These are phyloP conservation scores for Obba rivulosa DNA, from an alignment of 768 basidiomycete species.

Conservation along the genomic window DNA sequence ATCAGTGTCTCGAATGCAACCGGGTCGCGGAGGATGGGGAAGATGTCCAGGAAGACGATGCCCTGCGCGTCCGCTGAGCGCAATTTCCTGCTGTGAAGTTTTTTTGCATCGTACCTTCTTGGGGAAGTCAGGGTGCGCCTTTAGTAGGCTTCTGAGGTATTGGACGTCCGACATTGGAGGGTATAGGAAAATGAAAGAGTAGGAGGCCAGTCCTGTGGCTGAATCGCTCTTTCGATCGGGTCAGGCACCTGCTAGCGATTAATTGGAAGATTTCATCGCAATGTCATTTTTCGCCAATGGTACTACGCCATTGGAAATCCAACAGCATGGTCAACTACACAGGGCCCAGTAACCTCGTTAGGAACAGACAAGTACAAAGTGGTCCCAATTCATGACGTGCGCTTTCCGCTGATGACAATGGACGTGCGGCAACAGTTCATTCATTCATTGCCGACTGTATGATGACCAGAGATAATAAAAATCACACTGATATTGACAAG, in stretches of 20 bases:
- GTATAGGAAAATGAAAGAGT: not conserved
- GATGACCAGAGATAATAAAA: too few relatives aligned
- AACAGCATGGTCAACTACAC: too few relatives aligned
- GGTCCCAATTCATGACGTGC: constrained; percentile 2
- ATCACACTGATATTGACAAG: too few relatives aligned
- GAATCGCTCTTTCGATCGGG: too few relatives aligned
- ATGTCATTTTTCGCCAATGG: not conserved
- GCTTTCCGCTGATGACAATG: not conserved
- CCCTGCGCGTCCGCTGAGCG: constrained; percentile 44
- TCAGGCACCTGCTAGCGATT: too few relatives aligned
- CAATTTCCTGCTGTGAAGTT: not conserved
- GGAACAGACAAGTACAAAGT: too few relatives aligned
- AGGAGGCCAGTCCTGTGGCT: too few relatives aligned
- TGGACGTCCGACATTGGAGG: constrained; percentile 76
- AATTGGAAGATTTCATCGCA: not conserved
- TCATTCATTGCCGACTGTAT: too few relatives aligned
- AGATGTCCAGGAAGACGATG: constrained; percentile 89
- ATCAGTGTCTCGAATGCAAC: constrained; percentile 86
- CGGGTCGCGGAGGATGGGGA: constrained; percentile 87
- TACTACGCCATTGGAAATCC: too few relatives aligned
- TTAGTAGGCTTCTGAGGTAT: constrained; percentile 57
- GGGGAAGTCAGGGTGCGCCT: constrained; percentile 73
- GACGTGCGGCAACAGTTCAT: too few relatives aligned
- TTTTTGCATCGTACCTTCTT: constrained; percentile 63
- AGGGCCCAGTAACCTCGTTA: too few relatives aligned